Conservation (phyloP, 257 asterid species). For the Nicotiana undulata region DNA sequence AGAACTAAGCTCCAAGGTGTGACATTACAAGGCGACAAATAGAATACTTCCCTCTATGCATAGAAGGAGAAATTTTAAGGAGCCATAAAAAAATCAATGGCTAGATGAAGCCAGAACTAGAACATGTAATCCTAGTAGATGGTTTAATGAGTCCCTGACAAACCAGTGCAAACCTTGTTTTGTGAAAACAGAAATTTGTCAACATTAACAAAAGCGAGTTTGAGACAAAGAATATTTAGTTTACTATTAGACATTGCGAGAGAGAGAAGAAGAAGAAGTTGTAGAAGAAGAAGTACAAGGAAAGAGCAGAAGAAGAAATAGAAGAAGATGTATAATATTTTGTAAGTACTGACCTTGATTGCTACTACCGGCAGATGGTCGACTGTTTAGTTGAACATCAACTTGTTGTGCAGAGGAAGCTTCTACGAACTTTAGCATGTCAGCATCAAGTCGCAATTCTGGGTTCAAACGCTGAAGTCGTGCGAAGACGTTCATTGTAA, state of each 20-base stretch:
- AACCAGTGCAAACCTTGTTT: neutral
- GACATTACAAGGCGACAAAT: neutral
- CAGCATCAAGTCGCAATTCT: too few species aligned
- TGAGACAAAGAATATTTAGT: neutral
- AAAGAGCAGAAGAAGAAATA: too few species aligned
- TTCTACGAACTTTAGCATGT: too few species aligned
- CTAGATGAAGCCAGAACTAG: neutral
- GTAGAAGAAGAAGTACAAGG: too few species aligned
- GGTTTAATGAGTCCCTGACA: neutral
- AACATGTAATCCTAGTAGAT: neutral
- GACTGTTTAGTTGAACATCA: too few species aligned
- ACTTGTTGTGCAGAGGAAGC: too few species aligned
- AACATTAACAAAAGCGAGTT: neutral
- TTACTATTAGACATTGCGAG: neutral
- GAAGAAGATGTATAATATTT: too few species aligned
- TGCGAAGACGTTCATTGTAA: too few species aligned
- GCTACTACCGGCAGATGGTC: too few species aligned
- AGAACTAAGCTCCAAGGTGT: neutral
- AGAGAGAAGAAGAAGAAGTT: too few species aligned
- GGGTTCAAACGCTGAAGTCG: too few species aligned
- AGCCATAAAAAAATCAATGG: neutral
- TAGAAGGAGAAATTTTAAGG: neutral
- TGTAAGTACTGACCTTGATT: too few species aligned
- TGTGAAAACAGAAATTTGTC: neutral
- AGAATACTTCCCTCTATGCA: neutral